A percentile compares a stretch with the other conserved stretches of the same genome.
These are phyloP conservation scores for Parastagonospora nodorum DNA, from an alignment of 2,329 filamentous ascomycete species.

Conservation along the genomic window DNA sequence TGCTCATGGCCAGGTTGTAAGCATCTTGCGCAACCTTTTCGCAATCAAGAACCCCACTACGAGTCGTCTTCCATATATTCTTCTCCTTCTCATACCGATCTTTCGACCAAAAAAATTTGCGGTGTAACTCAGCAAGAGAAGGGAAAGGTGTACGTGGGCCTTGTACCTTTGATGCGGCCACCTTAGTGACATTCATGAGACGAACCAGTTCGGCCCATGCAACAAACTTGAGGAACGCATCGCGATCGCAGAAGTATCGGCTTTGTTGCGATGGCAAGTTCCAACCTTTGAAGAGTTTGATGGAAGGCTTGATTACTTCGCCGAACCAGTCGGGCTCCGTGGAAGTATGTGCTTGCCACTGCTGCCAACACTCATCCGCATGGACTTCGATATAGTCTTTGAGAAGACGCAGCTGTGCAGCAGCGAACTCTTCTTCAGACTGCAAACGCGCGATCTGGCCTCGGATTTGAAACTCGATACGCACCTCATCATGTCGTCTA, in stretches of 20 bases:
- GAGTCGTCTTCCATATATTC: conserved; percentile 4
- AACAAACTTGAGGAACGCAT: conserved; percentile 14
- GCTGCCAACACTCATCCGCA: conserved; percentile 8
- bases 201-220: conserved; percentile 18
- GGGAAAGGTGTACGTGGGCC: neutral
- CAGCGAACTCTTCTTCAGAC: conserved; percentile 15
- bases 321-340: conserved; percentile 11
- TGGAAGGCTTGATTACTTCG: conserved; percentile 4
- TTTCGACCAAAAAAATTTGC: conserved; percentile 7
- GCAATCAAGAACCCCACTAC: conserved; percentile 1
- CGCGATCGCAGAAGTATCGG: conserved; percentile 7
- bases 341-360: conserved; percentile 3
- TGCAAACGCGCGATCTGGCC: conserved; percentile 1
- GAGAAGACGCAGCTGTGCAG: conserved; percentile 10
- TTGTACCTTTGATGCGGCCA: neutral
- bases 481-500: neutral
- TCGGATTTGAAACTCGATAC: conserved; percentile 9
- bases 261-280: neutral
- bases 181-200: conserved; percentile 10
- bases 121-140: conserved; percentile 8
- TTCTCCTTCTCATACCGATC: conserved; percentile 14
- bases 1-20: conserved; percentile 7
- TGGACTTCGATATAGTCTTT: conserved; percentile 19
- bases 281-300: conserved; percentile 14
- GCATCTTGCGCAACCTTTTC: conserved; percentile 14